Evolutionary conservation across 495 filamentous ascomycete genomes (phyloP), one percentile per base, ranked within the genome.

Genomic region (Penicillium cinerascens): DNA sequence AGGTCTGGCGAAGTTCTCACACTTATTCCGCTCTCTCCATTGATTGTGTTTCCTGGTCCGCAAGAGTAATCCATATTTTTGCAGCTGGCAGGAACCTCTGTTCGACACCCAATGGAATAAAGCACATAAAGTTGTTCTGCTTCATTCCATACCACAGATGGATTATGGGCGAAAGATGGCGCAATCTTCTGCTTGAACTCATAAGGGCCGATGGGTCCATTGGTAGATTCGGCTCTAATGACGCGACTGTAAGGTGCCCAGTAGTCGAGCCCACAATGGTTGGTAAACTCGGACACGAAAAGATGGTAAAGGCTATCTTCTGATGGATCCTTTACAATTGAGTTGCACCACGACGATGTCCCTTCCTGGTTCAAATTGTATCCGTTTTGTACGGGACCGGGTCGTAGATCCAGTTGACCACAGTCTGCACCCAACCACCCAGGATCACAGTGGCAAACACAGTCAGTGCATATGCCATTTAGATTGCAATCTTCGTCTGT

Each of bases 401-500:
- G 67, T 2, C 54, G 56, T 5, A 75, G 56, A 44, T 71, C 71
- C 8, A 76, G 63, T 15, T 58, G 47, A 43, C 71, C 65, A 59
- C 71, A 76, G 51, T 70, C 65, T 18, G 49, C 47, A 2, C 57
- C 67, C 8, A 58, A 61, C 72, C 72, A 74, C 8, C 71, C 71
- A 2, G 64, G 58, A 47, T 76, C 71, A 33, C 72, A 74, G 18
- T 48, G 41, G 38, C 71, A 74, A 4, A 16, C 44, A 11, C 56
- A 33, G 26, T 39, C 23, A 20, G 39, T n/a, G 47, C 69, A 74
- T 33, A 73, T 29, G 6, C 71, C 71, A 35, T 71, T 74, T 9
- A 73, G 65, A 23, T 63, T 68, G 43, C 73, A 76, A 43, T 76
- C 66, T n/a, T 76, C 70, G 47, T 74, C 65, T 15, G 61, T 65